Base-by-base conservation (phyloP, 2,329 filamentous ascomycete species). In the Trichoderma atroviride region DNA sequence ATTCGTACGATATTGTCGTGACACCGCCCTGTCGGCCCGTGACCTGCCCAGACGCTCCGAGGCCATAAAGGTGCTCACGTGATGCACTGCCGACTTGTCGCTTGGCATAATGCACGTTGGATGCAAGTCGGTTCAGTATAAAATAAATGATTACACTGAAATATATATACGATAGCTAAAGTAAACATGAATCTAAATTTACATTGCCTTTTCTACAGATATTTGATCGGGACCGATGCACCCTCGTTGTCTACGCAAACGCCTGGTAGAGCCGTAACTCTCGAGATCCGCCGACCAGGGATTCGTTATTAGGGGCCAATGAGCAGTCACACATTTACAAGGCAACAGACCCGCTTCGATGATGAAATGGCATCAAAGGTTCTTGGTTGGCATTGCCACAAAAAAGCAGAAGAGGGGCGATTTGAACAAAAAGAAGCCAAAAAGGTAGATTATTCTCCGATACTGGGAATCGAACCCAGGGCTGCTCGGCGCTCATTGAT, bases 381-480 rank as follows among this genome's bases (percentile, higher is more conserved):
- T 37, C 31, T 24, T 58, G 31, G 19, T 24, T 58, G 55, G 11
- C 47, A 63, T 19, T 31, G 35, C 24, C 14, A 56, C 9, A 4
- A 47, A 57, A 57, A 50, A 24, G 31, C 27, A 14, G n/a, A 50
- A 43, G 43, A 13, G 5, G 37, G 16, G 5, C 14, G 1, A 19
- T 19, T 19, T 1, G 9, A 5, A 2, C 4, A 29, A 19, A 5
- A 24, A 24, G 16, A 10, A 7, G 5, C 14, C 14, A 19, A 64
- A 70, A 59, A 19, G 19, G 10, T 55, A 43, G 27, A 53, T 27
- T 33, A 33, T 1, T 3, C 69, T 70, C 69, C 69, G 69, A 70
- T 70, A 70, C 69, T 66, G 69, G 69, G 69, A 70, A 70, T 70
- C 69, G 69, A 70, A 70, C 69, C 69, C 69, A 66, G 69, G 69